Percentiles rank a stretch among this genome's conserved stretches.
phyloP scores from a whole-genome alignment of 345 rosid species.

The Rhodamnia argentea region DNA sequence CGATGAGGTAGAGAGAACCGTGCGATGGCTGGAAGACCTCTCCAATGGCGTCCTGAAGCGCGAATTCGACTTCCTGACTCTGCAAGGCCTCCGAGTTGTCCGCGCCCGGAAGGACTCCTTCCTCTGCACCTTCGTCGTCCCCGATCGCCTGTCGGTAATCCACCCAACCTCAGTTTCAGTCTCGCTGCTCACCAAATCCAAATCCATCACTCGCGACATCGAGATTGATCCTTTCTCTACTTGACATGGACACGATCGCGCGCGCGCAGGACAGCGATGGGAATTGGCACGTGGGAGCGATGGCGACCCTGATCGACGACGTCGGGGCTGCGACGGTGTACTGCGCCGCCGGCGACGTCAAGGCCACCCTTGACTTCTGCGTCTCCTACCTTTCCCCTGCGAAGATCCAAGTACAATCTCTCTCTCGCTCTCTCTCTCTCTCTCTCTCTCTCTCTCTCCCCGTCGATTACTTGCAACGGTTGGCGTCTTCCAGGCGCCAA shows the following conservation, averaged over 20 bases:
- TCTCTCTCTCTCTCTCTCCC: too few relatives aligned
- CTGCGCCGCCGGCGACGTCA: conserved; percentile 15
- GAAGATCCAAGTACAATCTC: conserved; percentile 26
- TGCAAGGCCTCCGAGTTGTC: conserved; percentile 11
- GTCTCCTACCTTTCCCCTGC: conserved; percentile 36
- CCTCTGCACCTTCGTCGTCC: conserved; percentile 24
- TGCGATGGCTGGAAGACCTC: conserved; percentile 2
- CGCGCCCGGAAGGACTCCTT: conserved; percentile 14
- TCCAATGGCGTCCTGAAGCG: neutral
- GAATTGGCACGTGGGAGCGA: conserved; percentile 47
- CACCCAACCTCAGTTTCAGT: neutral
- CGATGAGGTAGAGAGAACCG: neutral
- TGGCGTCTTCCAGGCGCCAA: neutral
- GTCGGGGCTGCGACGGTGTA: conserved; percentile 35
- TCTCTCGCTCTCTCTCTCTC: neutral
- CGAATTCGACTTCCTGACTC: conserved; percentile 1
- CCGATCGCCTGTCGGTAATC: conserved; percentile 14
- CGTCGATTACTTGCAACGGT: neutral
- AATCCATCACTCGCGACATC: neutral
- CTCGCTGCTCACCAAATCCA: neutral
- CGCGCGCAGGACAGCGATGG: conserved; percentile 23
- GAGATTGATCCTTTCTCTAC: neutral
- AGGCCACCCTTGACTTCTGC: conserved; percentile 33
- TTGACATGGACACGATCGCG: neutral
- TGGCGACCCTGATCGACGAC: conserved; percentile 35